Evolutionary conservation across 345 rosid genomes (phyloP).

Genomic region (Schrenkiella parvula): DNA sequence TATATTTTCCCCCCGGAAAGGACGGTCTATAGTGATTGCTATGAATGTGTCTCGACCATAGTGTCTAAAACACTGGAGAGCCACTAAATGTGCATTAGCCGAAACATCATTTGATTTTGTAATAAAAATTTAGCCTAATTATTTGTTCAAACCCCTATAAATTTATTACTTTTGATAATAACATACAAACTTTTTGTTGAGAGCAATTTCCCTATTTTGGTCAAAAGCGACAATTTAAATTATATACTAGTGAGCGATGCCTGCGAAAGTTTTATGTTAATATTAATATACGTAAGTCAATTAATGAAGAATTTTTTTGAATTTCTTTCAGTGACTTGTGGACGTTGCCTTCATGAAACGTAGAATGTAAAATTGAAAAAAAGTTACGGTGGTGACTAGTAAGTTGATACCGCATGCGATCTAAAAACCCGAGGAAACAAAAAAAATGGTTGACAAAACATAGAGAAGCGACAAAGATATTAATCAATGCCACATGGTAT

Average conservation of each 20-base stretch:
- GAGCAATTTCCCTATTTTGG: neutral
- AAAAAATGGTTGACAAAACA: neutral
- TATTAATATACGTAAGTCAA: neutral
- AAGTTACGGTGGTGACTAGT: neutral
- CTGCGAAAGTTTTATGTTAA: neutral
- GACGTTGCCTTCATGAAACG: neutral
- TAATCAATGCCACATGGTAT: neutral
- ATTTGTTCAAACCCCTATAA: neutral
- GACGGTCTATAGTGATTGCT: neutral
- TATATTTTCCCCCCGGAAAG: neutral
- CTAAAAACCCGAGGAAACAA: neutral
- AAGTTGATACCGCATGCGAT: neutral
- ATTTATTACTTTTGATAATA: neutral
- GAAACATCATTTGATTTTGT: neutral
- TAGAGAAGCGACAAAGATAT: neutral
- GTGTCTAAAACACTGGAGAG: neutral
- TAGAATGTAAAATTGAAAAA: neutral
- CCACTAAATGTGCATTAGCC: slow-evolving; percentile 9
- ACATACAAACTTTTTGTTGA: neutral
- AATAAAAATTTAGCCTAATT: neutral
- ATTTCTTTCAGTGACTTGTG: neutral
- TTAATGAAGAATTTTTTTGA: neutral
- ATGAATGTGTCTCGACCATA: slow-evolving; percentile 1
- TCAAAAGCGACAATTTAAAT: neutral
- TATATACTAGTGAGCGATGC: neutral